A percentile compares a stretch with the other conserved stretches of the same genome.
Evolutionary conservation across 163 green algal species (phyloP).

Genomic region (Scenedesmus sp.): DNA sequence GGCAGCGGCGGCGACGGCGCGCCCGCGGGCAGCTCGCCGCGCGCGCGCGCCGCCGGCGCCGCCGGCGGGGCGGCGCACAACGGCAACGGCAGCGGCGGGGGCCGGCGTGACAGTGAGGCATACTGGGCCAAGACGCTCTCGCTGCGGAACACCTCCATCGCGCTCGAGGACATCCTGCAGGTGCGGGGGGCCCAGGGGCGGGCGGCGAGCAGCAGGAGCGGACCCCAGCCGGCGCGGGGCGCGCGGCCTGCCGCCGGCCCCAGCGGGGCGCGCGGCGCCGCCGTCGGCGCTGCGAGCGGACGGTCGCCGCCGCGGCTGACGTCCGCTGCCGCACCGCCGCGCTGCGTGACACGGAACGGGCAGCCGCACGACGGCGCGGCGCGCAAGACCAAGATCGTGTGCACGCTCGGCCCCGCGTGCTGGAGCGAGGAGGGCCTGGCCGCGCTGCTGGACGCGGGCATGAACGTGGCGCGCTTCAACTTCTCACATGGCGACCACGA

Average conservation of each 20-base stretch:
- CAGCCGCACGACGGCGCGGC: conserved; percentile 3
- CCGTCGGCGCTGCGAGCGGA: too few relatives aligned
- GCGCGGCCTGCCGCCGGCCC: too few relatives aligned
- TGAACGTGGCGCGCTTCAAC: conserved; percentile 99
- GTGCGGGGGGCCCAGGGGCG: background rate
- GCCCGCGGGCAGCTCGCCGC: too few relatives aligned
- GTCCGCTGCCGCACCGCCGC: background rate
- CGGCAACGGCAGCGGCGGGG: too few relatives aligned
- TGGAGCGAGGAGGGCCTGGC: conserved; percentile 83
- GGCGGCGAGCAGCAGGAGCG: conserved; percentile 12
- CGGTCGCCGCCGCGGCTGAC: too few relatives aligned
- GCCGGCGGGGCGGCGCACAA: too few relatives aligned
- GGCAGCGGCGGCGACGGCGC: too few relatives aligned
- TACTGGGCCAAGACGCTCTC: conserved; percentile 55
- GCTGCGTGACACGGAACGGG: background rate
- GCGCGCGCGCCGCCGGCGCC: too few relatives aligned
- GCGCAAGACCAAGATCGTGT: conserved; percentile 90
- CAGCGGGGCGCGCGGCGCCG: background rate
- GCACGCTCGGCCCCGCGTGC: conserved; percentile 92
- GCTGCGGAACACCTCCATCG: conserved; percentile 58
- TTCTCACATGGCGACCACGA: conserved; percentile 92
- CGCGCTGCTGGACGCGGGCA: conserved; percentile 88
- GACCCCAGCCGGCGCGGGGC: too few relatives aligned
- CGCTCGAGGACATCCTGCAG: conserved; percentile 47
- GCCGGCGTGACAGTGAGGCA: conserved; percentile 10